phyloP scores from a whole-genome alignment of 2,329 filamentous ascomycete species.

The Pseudogymnoascus sp. region DNA sequence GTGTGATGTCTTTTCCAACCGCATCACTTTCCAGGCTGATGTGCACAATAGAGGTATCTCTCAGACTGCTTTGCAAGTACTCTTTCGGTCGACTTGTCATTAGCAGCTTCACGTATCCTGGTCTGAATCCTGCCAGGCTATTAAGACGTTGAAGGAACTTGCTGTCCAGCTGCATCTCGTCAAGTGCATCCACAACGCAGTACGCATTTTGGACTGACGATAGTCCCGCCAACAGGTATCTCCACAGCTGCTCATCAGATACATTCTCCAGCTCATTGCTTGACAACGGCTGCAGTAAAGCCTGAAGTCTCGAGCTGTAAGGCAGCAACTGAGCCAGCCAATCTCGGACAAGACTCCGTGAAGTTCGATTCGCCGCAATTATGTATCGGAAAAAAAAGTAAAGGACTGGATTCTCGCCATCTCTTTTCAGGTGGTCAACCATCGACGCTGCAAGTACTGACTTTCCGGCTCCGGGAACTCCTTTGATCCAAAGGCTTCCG shows the following conservation, averaged over 20 bases:
- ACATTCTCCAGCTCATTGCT: conserved; percentile 12
- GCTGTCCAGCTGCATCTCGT: conserved; percentile 11
- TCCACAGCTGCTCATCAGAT: conserved; percentile 24
- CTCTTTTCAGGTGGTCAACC: conserved; percentile 17
- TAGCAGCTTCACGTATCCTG: conserved; percentile 15
- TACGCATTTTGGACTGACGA: conserved; percentile 24
- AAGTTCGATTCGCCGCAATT: conserved; percentile 25
- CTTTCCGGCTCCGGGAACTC: conserved; percentile 39
- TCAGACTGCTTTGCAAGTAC: conserved; percentile 16
- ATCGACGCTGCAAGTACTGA: conserved; percentile 31
- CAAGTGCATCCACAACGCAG: conserved; percentile 41
- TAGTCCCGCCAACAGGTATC: conserved; percentile 20
- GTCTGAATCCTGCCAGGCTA: conserved; percentile 11
- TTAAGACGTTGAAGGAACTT: conserved; percentile 12
- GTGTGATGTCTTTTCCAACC: conserved; percentile 16
- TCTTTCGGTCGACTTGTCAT: conserved; percentile 20
- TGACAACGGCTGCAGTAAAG: conserved; percentile 11
- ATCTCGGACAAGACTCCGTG: conserved; percentile 26
- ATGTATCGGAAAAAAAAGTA: conserved; percentile 35
- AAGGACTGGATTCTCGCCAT: conserved; percentile 21
- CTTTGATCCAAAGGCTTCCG: conserved; percentile 39
- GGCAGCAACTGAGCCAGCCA: conserved; percentile 28
- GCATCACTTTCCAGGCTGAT: conserved; percentile 17
- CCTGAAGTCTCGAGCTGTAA: conserved; percentile 23
- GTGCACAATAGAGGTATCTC: conserved; percentile 14